phyloP scores from a whole-genome alignment of 441 rosid species.

The Pelargonium myrrhifolium region DNA sequence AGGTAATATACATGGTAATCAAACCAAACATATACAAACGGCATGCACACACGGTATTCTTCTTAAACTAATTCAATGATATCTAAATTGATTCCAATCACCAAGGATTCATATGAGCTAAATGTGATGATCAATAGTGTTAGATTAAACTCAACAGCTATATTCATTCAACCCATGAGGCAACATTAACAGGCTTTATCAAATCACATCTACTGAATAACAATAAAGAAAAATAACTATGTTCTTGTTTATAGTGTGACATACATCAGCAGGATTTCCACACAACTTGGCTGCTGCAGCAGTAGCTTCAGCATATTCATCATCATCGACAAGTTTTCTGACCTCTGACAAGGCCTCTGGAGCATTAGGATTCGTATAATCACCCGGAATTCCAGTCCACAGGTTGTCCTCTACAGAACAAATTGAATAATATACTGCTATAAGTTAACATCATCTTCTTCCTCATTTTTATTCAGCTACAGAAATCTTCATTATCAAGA shows the following conservation, averaged over 20 bases:
- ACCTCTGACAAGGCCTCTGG: slow-evolving; percentile 13
- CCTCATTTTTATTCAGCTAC: background rate
- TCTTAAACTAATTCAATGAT: background rate
- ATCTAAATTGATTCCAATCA: background rate
- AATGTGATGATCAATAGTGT: background rate
- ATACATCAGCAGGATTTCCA: slow-evolving; percentile 18
- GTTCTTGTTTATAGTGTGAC: background rate
- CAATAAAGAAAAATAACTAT: background rate
- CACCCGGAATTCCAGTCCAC: slow-evolving; percentile 20
- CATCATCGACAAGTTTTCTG: slow-evolving; percentile 20
- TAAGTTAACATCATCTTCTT: slow-evolving; percentile 4
- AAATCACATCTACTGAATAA: background rate
- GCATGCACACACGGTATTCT: background rate
- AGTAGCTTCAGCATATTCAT: slow-evolving; percentile 15
- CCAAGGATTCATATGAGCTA: background rate
- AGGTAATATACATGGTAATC: background rate
- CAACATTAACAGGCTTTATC: background rate
- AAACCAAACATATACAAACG: background rate
- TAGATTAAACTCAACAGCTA: background rate
- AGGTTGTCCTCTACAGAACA: slow-evolving; percentile 20
- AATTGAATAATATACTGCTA: background rate
- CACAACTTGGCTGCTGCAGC: slow-evolving; percentile 11
- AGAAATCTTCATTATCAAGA: background rate
- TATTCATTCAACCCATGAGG: background rate
- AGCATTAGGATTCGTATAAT: slow-evolving; percentile 14